Evolutionary conservation across 768 basidiomycete species (phyloP).

Genomic region (Mycena latifolia): DNA sequence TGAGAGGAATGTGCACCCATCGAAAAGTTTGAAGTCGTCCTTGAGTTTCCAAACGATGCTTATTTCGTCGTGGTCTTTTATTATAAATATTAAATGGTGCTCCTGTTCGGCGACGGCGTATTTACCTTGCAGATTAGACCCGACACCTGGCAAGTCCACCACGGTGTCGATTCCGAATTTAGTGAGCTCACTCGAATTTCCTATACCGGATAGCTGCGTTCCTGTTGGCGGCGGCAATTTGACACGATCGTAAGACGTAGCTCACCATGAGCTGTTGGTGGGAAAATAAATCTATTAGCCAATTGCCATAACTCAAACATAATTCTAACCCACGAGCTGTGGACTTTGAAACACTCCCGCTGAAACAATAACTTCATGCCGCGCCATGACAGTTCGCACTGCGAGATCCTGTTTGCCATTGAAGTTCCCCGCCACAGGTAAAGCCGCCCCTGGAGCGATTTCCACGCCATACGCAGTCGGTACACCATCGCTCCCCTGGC

Average conservation of each 20-base stretch:
- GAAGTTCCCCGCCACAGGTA: slow-evolving; percentile 37
- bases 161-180: slow-evolving; percentile 39
- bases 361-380: slow-evolving; percentile 38
- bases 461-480: slow-evolving; percentile 39
- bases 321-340: slow-evolving; percentile 30
- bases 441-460: slow-evolving; percentile 33
- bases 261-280: slow-evolving; percentile 30
- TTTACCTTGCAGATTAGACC: slow-evolving; percentile 45
- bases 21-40: slow-evolving; percentile 37
- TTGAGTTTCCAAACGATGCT: slow-evolving; percentile 37
- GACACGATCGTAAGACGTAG: background rate
- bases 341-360: slow-evolving; percentile 41
- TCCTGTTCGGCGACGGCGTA: background rate
- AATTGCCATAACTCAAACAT: background rate
- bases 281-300: background rate
- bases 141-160: slow-evolving; percentile 44
- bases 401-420: slow-evolving; percentile 30
- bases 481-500: slow-evolving; percentile 25
- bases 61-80: slow-evolving; percentile 41
- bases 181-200: slow-evolving; percentile 34
- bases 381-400: slow-evolving; percentile 32
- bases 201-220: slow-evolving; percentile 43
- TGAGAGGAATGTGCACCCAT: slow-evolving; percentile 41
- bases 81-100: background rate
- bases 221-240: background rate